Evolutionary conservation across 2,329 filamentous ascomycete species (phyloP).

Genomic region (Exophiala mesophila): DNA sequence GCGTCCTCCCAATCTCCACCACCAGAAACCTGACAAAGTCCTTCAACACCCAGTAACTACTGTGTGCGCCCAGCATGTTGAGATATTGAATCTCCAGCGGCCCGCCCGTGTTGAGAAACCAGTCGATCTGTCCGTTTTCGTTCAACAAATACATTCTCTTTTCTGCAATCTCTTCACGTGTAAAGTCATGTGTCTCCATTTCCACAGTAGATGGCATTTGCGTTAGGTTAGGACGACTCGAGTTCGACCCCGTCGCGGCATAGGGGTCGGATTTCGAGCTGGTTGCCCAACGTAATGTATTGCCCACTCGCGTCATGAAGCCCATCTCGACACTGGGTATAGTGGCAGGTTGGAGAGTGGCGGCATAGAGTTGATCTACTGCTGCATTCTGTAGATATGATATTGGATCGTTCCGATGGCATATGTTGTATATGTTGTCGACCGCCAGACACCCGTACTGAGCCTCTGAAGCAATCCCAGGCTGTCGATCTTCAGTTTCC

Average conservation of each 20-base stretch:
- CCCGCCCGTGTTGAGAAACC: conserved; percentile 75
- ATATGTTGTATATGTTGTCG: conserved; percentile 93
- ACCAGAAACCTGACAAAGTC: conserved; percentile 92
- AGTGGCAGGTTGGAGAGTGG: conserved; percentile 68
- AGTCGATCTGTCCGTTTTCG: conserved; percentile 95
- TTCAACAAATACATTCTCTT: conserved; percentile 83
- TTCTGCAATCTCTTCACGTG: conserved; percentile 85
- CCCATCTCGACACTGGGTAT: conserved; percentile 69
- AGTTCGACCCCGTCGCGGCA: conserved; percentile 53
- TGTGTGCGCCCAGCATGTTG: conserved; percentile 94
- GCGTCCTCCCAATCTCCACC: conserved; percentile 72
- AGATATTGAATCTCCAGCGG: conserved; percentile 92
- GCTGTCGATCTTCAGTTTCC: conserved; percentile 56
- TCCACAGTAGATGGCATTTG: conserved; percentile 69
- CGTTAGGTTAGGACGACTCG: conserved; percentile 55
- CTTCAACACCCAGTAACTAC: conserved; percentile 81
- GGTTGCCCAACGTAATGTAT: conserved; percentile 56
- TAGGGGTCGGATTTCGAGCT: conserved; percentile 46
- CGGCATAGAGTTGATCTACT: conserved; percentile 74
- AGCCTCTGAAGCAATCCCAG: conserved; percentile 68
- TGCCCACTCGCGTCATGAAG: conserved; percentile 60
- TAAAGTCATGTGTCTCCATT: conserved; percentile 92
- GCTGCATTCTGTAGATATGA: conserved; percentile 89
- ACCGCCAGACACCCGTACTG: conserved; percentile 86
- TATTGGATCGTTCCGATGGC: conserved; percentile 73